phyloP scores from a whole-genome alignment of 768 basidiomycete species.

The Termitomyces sp. region DNA sequence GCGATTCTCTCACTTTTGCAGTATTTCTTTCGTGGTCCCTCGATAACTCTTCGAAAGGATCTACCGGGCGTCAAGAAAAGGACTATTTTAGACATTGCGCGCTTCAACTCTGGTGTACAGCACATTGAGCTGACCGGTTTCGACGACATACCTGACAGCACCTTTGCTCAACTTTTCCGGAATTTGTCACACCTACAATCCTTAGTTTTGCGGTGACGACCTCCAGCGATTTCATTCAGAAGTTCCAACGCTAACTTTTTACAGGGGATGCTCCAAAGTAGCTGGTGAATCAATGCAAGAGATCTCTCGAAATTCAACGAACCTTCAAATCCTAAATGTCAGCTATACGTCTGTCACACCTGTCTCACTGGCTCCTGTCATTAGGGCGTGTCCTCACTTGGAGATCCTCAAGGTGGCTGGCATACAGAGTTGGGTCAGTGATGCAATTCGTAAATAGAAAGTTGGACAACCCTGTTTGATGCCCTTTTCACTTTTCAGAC shows the following conservation, averaged over 20 bases:
- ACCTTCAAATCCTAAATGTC: conserved; percentile 46
- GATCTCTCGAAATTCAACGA: conserved; percentile 33
- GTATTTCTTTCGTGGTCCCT: conserved; percentile 55
- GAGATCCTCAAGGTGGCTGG: conserved; percentile 60
- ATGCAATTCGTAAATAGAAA: not conserved
- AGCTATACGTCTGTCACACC: conserved; percentile 56
- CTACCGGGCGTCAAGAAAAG: conserved; percentile 46
- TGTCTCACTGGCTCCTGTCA: conserved; percentile 36
- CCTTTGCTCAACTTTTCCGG: conserved; percentile 45
- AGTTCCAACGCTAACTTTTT: conserved; percentile 1
- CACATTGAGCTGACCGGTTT: conserved; percentile 49
- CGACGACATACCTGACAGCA: conserved; percentile 42
- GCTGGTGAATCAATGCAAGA: conserved; percentile 41
- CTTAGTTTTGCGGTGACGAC: conserved; percentile 48
- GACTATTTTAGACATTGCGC: conserved; percentile 41
- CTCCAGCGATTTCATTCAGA: not conserved
- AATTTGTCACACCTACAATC: conserved; percentile 37
- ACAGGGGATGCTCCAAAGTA: conserved; percentile 57
- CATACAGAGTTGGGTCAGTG: conserved; percentile 52
- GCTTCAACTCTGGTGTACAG: conserved; percentile 30
- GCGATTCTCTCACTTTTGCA: conserved; percentile 17
- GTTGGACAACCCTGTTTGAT: not conserved
- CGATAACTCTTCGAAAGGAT: conserved; percentile 39
- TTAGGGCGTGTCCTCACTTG: conserved; percentile 30
- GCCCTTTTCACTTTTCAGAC: conserved; percentile 32